These are phyloP conservation scores for Aquanectria penicillioides DNA, from an alignment of 2,329 filamentous ascomycete species.

Conservation along the genomic window DNA sequence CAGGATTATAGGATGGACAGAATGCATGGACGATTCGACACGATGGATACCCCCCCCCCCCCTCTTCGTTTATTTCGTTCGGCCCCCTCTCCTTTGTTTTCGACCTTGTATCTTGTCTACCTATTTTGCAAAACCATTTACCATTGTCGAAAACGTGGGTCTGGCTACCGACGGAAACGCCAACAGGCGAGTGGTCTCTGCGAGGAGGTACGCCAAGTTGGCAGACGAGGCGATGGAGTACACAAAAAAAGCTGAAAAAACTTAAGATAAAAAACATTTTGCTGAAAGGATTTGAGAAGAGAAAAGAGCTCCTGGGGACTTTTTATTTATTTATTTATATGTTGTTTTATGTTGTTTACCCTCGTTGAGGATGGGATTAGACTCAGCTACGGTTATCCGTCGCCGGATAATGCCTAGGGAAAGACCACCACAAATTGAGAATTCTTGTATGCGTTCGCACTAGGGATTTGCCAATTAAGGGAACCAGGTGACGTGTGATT, in stretches of 20 bases:
- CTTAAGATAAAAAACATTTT: constrained; percentile 27
- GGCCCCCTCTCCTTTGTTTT: constrained; percentile 31
- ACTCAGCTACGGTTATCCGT: constrained; percentile 52
- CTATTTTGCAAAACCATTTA: constrained; percentile 34
- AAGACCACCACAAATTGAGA: constrained; percentile 25
- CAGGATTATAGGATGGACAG: constrained; percentile 50
- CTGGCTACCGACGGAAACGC: constrained; percentile 38
- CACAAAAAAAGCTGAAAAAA: constrained; percentile 26
- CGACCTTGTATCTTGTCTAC: constrained; percentile 31
- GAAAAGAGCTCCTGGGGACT: constrained; percentile 22
- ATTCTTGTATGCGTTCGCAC: constrained; percentile 14
- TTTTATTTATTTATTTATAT: constrained; percentile 35
- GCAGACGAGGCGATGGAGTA: constrained; percentile 21
- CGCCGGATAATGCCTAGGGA: constrained; percentile 48
- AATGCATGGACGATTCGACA: constrained; percentile 57
- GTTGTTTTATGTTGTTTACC: constrained; percentile 21
- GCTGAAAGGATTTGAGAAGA: constrained; percentile 29
- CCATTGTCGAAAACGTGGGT: constrained; percentile 33
- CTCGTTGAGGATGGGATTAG: constrained; percentile 49
- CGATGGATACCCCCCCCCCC: constrained; percentile 54
- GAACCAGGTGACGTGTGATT: constrained; percentile 1
- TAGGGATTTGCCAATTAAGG: constrained; percentile 7
- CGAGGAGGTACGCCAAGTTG: constrained; percentile 18
- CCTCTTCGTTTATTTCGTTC: constrained; percentile 39
- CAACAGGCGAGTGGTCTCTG: constrained; percentile 17